Percentiles rank a stretch among this genome's conserved stretches.
phyloP scores from a whole-genome alignment of 148 eudicot species.

The Rhododendron kiyosumense region DNA sequence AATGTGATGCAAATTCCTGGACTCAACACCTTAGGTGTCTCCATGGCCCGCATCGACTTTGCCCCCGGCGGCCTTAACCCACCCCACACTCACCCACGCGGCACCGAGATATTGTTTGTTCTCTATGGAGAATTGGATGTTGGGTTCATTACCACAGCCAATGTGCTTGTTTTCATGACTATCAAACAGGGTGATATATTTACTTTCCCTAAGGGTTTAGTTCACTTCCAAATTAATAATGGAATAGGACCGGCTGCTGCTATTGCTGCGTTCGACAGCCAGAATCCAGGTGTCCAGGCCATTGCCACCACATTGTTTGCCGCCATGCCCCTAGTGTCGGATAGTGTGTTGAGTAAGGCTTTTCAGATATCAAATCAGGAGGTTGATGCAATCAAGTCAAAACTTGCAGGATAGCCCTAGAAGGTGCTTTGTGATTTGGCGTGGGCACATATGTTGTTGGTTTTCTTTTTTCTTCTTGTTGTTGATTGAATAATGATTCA shows the following conservation, averaged over 20 bases:
- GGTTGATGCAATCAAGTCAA: constrained; percentile 11
- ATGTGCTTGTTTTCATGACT: constrained; percentile 25
- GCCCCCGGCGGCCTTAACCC: constrained; percentile 42
- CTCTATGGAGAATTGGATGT: constrained; percentile 35
- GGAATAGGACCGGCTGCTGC: constrained; percentile 22
- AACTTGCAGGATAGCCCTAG: neutral
- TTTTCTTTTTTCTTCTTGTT: neutral
- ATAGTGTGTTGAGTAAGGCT: constrained; percentile 12
- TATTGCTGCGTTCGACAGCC: constrained; percentile 38
- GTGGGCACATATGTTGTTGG: neutral
- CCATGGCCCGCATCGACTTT: constrained; percentile 39
- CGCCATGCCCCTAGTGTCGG: constrained; percentile 7
- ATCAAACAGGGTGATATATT: constrained; percentile 34
- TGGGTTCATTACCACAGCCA: constrained; percentile 38
- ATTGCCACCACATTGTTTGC: constrained; percentile 13
- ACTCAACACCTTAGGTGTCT: constrained; percentile 44
- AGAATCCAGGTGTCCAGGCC: constrained; percentile 18
- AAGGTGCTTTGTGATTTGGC: neutral
- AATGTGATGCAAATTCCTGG: constrained; percentile 34
- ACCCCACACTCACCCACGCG: constrained; percentile 54
- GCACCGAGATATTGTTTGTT: constrained; percentile 36
- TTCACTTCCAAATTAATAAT: constrained; percentile 45
- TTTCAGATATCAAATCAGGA: constrained; percentile 8
- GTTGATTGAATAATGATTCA: neutral
- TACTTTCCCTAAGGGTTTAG: constrained; percentile 30